Evolutionary conservation across 2,329 filamentous ascomycete species (phyloP).

Genomic region (Neurospora sp.): DNA sequence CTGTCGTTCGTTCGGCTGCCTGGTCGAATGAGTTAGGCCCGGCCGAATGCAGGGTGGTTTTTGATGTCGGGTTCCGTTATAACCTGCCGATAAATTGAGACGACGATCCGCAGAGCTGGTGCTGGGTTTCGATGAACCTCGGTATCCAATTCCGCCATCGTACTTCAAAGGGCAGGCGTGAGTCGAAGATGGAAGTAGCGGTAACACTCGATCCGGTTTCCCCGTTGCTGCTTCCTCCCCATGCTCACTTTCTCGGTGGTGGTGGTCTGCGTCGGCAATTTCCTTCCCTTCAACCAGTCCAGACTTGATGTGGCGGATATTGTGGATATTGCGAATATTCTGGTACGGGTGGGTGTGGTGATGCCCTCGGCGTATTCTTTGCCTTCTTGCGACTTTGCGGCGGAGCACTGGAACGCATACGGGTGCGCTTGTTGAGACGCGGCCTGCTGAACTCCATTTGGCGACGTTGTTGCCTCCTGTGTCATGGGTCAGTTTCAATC

Average conservation of each 20-base stretch:
- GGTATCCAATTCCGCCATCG: background rate
- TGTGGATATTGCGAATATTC: background rate
- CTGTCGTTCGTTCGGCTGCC: background rate
- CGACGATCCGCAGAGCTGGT: background rate
- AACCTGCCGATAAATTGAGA: background rate
- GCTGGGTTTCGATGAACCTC: background rate
- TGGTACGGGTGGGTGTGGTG: background rate
- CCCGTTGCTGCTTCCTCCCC: background rate
- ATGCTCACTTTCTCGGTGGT: background rate
- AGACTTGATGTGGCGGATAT: background rate
- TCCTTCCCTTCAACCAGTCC: background rate
- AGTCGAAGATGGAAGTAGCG: background rate
- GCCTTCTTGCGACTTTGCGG: background rate
- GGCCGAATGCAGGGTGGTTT: background rate
- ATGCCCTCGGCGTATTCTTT: background rate
- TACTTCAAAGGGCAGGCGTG: background rate
- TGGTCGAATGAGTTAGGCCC: background rate
- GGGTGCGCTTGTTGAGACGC: background rate
- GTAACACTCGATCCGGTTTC: background rate
- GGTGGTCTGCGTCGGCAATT: background rate
- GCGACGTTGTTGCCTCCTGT: background rate
- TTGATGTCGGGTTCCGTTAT: background rate
- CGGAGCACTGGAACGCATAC: background rate
- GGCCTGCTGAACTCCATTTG: background rate
- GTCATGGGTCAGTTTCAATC: background rate